Conservation (phyloP, 2,329 filamentous ascomycete genomes). For the Alternaria alternata region DNA sequence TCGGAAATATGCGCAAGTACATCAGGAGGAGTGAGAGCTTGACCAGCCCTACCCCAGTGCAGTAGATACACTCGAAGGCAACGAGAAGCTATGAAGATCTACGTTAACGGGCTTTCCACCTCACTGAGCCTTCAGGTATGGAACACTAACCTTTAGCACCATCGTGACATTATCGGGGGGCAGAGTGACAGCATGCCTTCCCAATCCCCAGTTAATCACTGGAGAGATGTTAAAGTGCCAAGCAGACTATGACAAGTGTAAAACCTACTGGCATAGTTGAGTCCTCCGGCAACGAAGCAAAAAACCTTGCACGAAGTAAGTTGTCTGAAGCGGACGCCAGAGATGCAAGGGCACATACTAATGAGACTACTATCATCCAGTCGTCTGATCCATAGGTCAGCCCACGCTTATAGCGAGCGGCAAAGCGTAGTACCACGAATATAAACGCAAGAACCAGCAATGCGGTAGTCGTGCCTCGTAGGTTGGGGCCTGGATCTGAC, state of each 20-base stretch:
- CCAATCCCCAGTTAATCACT: conserved; percentile 3
- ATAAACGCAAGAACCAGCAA: conserved; percentile 2
- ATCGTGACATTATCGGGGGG: conserved; percentile 1
- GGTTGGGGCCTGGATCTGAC: not conserved
- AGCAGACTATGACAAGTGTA: not conserved
- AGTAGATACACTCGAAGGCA: conserved; percentile 59
- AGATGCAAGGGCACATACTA: not conserved
- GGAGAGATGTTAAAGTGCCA: not conserved
- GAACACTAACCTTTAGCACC: conserved; percentile 2
- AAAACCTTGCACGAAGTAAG: conserved; percentile 20
- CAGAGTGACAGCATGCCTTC: conserved; percentile 5
- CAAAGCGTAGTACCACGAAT: conserved; percentile 6
- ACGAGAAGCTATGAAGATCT: conserved; percentile 23
- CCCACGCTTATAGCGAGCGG: not conserved
- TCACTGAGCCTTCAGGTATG: not conserved
- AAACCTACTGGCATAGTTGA: conserved; percentile 4
- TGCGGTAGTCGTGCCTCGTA: conserved; percentile 1
- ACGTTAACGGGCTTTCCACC: not conserved
- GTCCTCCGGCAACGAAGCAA: conserved; percentile 1
- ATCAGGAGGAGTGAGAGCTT: conserved; percentile 62
- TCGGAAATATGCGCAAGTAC: conserved; percentile 63
- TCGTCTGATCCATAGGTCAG: conserved; percentile 13
- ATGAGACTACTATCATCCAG: conserved; percentile 13
- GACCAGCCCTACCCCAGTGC: conserved; percentile 59
- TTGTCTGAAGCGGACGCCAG: not conserved